Evolutionary conservation across 164 flowering plant genomes (phyloP).

Genomic region (Echeveria elegans): DNA sequence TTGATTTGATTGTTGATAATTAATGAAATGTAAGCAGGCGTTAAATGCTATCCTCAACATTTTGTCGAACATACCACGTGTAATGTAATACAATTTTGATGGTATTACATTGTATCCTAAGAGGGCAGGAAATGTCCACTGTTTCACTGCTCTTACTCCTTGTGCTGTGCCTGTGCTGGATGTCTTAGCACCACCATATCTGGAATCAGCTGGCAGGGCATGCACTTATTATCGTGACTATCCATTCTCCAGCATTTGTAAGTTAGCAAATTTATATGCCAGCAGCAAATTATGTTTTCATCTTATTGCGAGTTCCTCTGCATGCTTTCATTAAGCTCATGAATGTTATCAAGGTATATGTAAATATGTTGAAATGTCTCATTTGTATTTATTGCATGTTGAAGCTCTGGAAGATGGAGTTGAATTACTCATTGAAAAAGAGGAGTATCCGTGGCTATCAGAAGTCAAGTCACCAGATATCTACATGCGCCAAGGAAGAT

Average conservation of each 20-base stretch:
- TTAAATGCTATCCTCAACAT: too few relatives aligned
- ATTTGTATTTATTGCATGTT: not conserved
- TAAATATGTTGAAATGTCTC: not conserved
- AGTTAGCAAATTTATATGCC: conserved; percentile 16
- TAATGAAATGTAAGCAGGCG: not conserved
- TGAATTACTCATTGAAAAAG: conserved; percentile 32
- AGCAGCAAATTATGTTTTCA: not conserved
- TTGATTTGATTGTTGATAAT: too few relatives aligned
- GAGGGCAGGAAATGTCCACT: conserved; percentile 80
- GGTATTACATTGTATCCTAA: conserved; percentile 77
- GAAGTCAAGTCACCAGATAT: conserved; percentile 62
- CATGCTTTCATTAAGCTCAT: not conserved
- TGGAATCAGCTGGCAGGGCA: conserved; percentile 62
- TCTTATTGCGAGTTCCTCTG: not conserved
- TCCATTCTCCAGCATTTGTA: conserved; percentile 63
- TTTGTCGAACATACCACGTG: too few relatives aligned
- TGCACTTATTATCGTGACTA: conserved; percentile 85
- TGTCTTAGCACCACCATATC: conserved; percentile 82
- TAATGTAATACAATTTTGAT: too few relatives aligned
- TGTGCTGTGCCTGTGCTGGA: conserved; percentile 94
- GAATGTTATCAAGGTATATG: not conserved
- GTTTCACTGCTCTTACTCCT: conserved; percentile 84
- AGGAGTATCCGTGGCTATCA: conserved; percentile 84
- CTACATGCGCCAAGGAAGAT: conserved; percentile 67
- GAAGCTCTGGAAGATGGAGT: conserved; percentile 29